Conservation (phyloP, 192 early-diverging fungal genomes). For the Glomus cerebriforme region DNA sequence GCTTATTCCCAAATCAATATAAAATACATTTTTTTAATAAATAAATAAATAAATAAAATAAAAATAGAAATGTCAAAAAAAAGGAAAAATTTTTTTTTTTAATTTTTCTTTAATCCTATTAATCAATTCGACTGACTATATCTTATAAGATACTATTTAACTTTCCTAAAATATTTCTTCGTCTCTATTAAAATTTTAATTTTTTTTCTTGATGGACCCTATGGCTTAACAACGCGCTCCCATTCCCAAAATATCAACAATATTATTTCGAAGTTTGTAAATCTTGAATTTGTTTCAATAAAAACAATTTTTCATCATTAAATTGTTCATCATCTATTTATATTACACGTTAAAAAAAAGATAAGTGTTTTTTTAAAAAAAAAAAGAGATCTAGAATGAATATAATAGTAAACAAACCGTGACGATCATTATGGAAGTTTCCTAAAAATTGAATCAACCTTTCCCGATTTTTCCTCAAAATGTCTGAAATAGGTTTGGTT, state of each 20-base stretch:
- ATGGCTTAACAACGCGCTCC: background rate
- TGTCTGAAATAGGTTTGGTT: constrained; percentile 88
- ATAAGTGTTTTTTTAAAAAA: background rate
- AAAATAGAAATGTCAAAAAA: too few species aligned
- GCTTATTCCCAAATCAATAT: background rate
- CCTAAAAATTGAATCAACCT: constrained; percentile 83
- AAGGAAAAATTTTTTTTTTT: too few species aligned
- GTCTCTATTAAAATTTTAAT: background rate
- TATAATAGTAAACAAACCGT: constrained; percentile 61
- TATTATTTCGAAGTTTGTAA: constrained; percentile 22
- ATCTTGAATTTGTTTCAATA: constrained; percentile 85
- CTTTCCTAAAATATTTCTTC: background rate
- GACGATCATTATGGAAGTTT: constrained; percentile 94
- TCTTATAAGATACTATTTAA: too few species aligned
- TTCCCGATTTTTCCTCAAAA: constrained; percentile 90
- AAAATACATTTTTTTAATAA: background rate
- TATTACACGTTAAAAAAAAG: background rate
- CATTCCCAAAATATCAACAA: background rate
- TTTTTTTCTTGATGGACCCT: background rate
- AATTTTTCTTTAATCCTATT: too few species aligned
- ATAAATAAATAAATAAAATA: background rate
- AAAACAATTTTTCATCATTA: constrained; percentile 96
- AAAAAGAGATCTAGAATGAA: background rate
- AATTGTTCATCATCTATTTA: constrained; percentile 96
- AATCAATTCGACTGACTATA: too few species aligned